Percentiles rank a stretch among this genome's conserved stretches.
Conservation (phyloP, 2,329 filamentous ascomycete species). For the Cladosporium colombiae region DNA sequence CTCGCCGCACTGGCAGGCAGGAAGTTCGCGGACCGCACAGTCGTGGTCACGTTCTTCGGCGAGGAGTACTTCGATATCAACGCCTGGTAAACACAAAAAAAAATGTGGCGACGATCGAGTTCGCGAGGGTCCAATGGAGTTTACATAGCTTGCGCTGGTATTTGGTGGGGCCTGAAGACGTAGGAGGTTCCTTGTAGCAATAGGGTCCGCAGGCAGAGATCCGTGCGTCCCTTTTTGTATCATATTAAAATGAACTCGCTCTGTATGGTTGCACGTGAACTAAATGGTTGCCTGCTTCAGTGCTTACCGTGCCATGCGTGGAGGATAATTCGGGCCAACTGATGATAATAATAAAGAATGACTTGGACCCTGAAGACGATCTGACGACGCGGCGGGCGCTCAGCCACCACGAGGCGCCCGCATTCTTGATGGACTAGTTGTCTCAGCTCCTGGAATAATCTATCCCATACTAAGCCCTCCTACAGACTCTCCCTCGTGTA, state of each 20-base stretch:
- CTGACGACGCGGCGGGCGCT: conserved; percentile 1
- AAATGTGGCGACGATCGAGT: not conserved
- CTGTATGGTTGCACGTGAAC: not conserved
- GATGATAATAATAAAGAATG: not conserved
- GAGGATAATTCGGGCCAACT: not conserved
- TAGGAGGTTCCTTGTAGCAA: not conserved
- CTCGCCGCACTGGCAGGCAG: conserved; percentile 87
- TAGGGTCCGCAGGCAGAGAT: not conserved
- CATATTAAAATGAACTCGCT: not conserved
- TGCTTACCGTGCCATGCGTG: not conserved
- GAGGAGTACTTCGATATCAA: conserved; percentile 96
- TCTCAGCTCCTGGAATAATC: conserved; percentile 17
- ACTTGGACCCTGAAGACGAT: conserved; percentile 2
- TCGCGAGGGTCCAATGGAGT: not conserved
- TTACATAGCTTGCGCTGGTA: not conserved
- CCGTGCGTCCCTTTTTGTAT: not conserved
- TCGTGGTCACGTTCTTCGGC: conserved; percentile 93
- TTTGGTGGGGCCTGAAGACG: not conserved
- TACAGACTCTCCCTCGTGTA: not conserved
- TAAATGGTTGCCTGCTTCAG: not conserved
- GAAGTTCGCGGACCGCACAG: conserved; percentile 94
- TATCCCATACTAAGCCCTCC: conserved; percentile 4
- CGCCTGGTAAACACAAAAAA: conserved; percentile 65
- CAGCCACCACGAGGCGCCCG: not conserved
- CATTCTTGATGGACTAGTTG: not conserved